A percentile compares a stretch with the other conserved stretches of the same genome.
Conservation (phyloP, 2,329 filamentous ascomycete genomes). For the Claviceps sorghi region DNA sequence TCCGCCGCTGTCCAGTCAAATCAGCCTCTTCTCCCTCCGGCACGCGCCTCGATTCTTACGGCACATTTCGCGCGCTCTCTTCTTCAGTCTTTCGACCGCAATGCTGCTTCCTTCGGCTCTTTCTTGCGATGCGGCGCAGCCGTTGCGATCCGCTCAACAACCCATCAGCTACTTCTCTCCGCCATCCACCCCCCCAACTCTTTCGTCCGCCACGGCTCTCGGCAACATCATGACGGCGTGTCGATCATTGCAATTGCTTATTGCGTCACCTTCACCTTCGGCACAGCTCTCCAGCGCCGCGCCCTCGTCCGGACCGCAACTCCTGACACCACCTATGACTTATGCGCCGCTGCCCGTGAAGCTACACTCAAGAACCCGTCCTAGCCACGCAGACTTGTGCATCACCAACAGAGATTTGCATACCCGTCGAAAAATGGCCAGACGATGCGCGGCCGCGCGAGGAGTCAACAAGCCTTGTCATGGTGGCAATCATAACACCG, state of each 20-base stretch:
- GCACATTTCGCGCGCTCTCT: background rate
- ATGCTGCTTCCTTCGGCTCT: constrained; percentile 48
- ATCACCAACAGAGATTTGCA: constrained; percentile 17
- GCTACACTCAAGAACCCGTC: constrained; percentile 38
- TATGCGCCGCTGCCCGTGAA: constrained; percentile 37
- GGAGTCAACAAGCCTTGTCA: constrained; percentile 41
- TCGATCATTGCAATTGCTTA: constrained; percentile 45
- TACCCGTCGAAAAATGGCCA: constrained; percentile 34
- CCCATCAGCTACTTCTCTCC: constrained; percentile 41
- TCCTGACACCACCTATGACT: constrained; percentile 41
- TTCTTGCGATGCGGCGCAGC: constrained; percentile 40
- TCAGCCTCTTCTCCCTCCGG: background rate
- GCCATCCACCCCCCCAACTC: constrained; percentile 38
- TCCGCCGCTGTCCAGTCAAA: background rate
- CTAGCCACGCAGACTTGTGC: constrained; percentile 10
- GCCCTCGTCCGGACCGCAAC: constrained; percentile 21
- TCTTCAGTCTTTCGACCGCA: background rate
- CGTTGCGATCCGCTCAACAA: constrained; percentile 25
- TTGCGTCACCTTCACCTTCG: constrained; percentile 24
- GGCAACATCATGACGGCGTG: constrained; percentile 44
- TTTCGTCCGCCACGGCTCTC: constrained; percentile 31
- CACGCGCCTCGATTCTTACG: background rate
- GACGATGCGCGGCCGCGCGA: constrained; percentile 32
- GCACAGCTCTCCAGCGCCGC: constrained; percentile 13
- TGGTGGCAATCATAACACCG: constrained; percentile 29